Conservation (phyloP, 495 filamentous ascomycete genomes). For the Cryomyces minteri region DNA sequence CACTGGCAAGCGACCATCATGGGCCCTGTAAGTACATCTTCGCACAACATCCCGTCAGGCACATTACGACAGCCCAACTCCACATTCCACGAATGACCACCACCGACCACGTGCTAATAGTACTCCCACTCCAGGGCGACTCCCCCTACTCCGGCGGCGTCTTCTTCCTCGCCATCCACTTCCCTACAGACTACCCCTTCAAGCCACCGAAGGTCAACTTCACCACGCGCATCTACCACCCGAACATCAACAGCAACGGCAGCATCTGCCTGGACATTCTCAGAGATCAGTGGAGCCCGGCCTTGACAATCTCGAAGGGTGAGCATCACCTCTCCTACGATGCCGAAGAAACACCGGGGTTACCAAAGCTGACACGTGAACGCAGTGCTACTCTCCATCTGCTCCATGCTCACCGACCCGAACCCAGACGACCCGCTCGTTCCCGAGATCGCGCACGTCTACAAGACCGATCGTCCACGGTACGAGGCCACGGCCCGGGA, state of each 20-base stretch:
- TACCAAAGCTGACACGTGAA: constrained; percentile 1
- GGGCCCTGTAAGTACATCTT: constrained; percentile 68
- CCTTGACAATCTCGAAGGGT: constrained; percentile 98
- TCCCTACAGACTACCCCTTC: constrained; percentile 99
- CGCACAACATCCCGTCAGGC: background rate
- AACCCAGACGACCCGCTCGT: constrained; percentile 98
- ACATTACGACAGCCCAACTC: background rate
- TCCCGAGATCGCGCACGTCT: constrained; percentile 96
- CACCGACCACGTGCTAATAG: constrained; percentile 13
- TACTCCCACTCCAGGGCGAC: constrained; percentile 40
- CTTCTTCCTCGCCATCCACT: constrained; percentile 96
- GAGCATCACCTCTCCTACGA: constrained; percentile 11
- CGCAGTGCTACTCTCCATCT: constrained; percentile 89
- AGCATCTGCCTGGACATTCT: constrained; percentile 98
- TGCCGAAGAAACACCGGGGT: background rate
- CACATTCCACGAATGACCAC: constrained; percentile 1
- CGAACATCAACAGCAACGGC: constrained; percentile 99
- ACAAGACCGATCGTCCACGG: constrained; percentile 92
- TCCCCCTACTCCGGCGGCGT: constrained; percentile 94
- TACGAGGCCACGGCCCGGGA: constrained; percentile 96
- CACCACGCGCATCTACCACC: constrained; percentile 97
- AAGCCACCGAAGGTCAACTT: constrained; percentile 99
- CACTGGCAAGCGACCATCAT: constrained; percentile 99
- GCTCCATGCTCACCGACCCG: constrained; percentile 98
- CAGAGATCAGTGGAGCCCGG: constrained; percentile 97